Evolutionary conservation across 352 stramenopile genomes (phyloP).

Genomic region (Globisporangium yorkense): DNA sequence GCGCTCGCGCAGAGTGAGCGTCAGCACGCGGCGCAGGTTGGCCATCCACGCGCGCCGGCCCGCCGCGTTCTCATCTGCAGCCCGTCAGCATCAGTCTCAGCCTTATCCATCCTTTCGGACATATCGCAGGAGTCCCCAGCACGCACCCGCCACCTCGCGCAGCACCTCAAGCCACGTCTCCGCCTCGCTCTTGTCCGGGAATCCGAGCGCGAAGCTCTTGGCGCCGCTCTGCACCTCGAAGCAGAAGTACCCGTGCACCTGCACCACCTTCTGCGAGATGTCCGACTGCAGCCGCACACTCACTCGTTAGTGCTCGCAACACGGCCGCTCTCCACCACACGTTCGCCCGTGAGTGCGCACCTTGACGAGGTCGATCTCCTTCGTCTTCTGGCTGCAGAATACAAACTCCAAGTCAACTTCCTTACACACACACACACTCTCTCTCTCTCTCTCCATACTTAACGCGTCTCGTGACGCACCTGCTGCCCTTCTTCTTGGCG

Average conservation of each 20-base stretch:
- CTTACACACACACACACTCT: background rate
- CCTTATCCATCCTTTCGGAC: background rate
- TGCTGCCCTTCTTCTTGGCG: conserved; percentile 59
- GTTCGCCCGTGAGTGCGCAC: conserved; percentile 14
- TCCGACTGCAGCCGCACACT: conserved; percentile 18
- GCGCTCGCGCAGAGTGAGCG: conserved; percentile 43
- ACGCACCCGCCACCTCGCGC: conserved; percentile 46
- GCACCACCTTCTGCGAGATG: conserved; percentile 33
- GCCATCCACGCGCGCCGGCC: conserved; percentile 63
- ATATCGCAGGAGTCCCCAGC: background rate
- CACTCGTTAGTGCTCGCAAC: background rate
- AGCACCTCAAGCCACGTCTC: conserved; percentile 55
- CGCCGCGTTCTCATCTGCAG: conserved; percentile 59
- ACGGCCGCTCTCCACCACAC: background rate
- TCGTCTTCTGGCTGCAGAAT: conserved; percentile 24
- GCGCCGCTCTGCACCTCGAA: conserved; percentile 47
- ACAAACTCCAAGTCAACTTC: background rate
- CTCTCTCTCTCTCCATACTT: too few relatives aligned
- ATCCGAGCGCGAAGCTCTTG: conserved; percentile 42
- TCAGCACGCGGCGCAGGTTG: conserved; percentile 46
- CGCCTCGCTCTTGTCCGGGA: conserved; percentile 36
- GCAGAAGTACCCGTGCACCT: conserved; percentile 48
- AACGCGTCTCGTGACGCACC: background rate
- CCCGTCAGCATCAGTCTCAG: background rate
- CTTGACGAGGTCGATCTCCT: conserved; percentile 71